Base-by-base conservation (phyloP, 1,139 yeast genomes). In the Barnettozyma hawaiiensis region DNA sequence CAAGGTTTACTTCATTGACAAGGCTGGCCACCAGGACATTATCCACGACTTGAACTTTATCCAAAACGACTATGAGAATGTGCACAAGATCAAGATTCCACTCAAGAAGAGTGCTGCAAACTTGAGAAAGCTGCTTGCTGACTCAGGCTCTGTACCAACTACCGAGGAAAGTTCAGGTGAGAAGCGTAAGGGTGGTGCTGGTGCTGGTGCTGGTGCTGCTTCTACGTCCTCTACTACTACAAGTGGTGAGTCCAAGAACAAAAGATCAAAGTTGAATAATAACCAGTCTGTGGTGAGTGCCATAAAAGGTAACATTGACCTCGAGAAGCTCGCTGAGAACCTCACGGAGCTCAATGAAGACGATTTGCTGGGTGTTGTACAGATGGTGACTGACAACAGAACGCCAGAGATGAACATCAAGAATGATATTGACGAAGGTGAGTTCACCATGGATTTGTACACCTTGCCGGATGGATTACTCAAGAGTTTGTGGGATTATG, bases 391-490 rank as follows among this genome's bases (percentile, higher is more conserved):
- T 42, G 97, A 92, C 64, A 92, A 92, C 66, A 81, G 87, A 64
- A 89, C 97, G 15, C 81, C 86, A 39, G 97, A 92, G 46, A 92
- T 92, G 96, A 89, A 85, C 65, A 85, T 92, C 58, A 89, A 90
- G 62, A 92, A 92, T 65, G 96, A 92, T 61, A 90, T 86, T 41
- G 97, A 90, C 51, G 94, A 87, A 58, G 98, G 98, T 40, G 98
- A 92, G 68, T 92, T 92, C 64, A 90, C 95, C 47, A 87, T 92
- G 85, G 98, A 92, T 66, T 73, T 92, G 57, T 90, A 81, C 64
- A 90, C 97, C 35, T 73, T 92, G 55, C 98, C 98, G 18, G 97
- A 90, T 62, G 81, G 87, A 34, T 72, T 92, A 61, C 76, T 92
- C 64, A 87, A 85, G 67, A 85, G 95, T 73, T 73, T 92, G 64